A percentile compares a stretch with the other conserved stretches of the same genome.
Conservation (phyloP, 306 rosid species). For the Calophaca sinica region DNA sequence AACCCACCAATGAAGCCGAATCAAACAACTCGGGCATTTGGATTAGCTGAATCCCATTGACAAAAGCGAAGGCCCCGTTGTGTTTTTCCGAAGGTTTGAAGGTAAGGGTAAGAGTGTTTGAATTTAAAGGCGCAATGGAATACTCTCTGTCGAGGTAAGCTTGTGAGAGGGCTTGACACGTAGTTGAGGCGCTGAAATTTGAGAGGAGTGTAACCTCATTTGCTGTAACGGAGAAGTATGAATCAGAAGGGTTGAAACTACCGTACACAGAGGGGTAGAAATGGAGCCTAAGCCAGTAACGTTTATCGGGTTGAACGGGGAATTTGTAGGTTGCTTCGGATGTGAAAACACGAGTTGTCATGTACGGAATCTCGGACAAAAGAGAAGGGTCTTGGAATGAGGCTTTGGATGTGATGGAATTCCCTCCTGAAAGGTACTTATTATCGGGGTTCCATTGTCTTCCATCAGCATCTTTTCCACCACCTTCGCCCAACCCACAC, state of each 20-base stretch:
- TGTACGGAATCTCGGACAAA: conserved; percentile 55
- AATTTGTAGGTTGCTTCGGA: conserved; percentile 49
- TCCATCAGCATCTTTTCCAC: conserved; percentile 58
- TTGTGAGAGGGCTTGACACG: conserved; percentile 60
- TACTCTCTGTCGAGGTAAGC: conserved; percentile 57
- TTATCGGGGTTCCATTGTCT: conserved; percentile 54
- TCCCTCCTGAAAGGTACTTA: conserved; percentile 33
- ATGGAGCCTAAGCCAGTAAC: conserved; percentile 62
- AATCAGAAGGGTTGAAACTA: conserved; percentile 30
- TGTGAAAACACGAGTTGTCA: conserved; percentile 55
- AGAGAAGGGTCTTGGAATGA: conserved; percentile 62
- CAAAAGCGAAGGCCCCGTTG: conserved; percentile 50
- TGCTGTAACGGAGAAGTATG: conserved; percentile 54
- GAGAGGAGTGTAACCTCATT: conserved; percentile 49
- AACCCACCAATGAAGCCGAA: conserved; percentile 43
- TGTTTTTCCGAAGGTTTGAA: conserved; percentile 56
- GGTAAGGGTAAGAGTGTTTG: conserved; percentile 35
- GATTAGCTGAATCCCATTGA: conserved; percentile 54
- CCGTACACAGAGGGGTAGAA: conserved; percentile 55
- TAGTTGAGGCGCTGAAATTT: conserved; percentile 56
- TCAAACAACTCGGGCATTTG: conserved; percentile 53
- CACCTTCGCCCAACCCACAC: conserved; percentile 45
- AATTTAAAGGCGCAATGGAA: conserved; percentile 52
- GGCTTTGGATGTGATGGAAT: conserved; percentile 43
- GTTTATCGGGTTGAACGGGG: conserved; percentile 38